phyloP scores from a whole-genome alignment of 192 early-diverging fungal genomes.

The Neocallimastix lanati region DNA sequence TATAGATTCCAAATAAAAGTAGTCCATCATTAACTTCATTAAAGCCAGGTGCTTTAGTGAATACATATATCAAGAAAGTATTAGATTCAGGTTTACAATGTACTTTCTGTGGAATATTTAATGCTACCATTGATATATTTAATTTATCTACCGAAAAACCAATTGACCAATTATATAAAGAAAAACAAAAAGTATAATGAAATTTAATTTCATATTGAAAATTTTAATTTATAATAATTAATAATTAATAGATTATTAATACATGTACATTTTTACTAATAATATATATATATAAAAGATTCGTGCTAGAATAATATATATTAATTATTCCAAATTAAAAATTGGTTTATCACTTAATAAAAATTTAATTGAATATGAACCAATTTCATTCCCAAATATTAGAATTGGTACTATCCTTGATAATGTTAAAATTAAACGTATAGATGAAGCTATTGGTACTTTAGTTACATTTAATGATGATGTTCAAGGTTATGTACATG shows the following conservation, averaged over 20 bases:
- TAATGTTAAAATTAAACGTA: slow-evolving; percentile 32
- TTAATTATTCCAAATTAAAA: slow-evolving; percentile 5
- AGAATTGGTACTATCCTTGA: slow-evolving; percentile 58
- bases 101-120: slow-evolving; percentile 65
- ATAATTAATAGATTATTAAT: too few relatives aligned
- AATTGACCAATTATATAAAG: background rate
- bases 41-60: slow-evolving; percentile 59
- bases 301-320: background rate
- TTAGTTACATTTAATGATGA: slow-evolving; percentile 28
- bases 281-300: too few relatives aligned
- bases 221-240: too few relatives aligned
- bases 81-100: slow-evolving; percentile 45
- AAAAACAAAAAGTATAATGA: background rate
- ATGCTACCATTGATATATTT: slow-evolving; percentile 45
- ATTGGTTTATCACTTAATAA: slow-evolving; percentile 14
- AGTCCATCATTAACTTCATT: slow-evolving; percentile 51
- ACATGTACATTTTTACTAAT: too few relatives aligned
- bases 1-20: slow-evolving; percentile 17
- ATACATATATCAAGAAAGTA: slow-evolving; percentile 39
- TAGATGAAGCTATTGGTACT: slow-evolving; percentile 42
- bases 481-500: slow-evolving; percentile 42
- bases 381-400: slow-evolving; percentile 7
- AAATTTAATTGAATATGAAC: background rate
- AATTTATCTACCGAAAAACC: slow-evolving; percentile 10
- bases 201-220: too few relatives aligned